Base-by-base conservation (phyloP, 805 yeast species). In the Metschnikowia rubicola region DNA sequence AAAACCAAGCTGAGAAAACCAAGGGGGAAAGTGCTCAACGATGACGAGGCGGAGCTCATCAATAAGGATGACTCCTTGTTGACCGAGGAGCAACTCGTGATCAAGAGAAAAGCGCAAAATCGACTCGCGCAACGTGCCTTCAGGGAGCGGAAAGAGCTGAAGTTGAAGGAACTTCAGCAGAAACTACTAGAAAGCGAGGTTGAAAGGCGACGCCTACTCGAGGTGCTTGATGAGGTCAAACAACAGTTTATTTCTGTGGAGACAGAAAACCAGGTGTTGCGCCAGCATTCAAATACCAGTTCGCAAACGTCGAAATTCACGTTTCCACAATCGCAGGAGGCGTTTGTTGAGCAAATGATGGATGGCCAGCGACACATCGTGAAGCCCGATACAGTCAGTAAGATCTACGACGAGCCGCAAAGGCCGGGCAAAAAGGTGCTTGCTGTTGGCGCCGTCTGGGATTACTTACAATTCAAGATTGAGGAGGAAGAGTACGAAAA, bases 81-180 rank as follows among this genome's bases (percentile, higher is more conserved):
- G 37, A 62, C 60, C 10, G 75, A 71, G 46, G 67, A 63, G 17
- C 72, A 81, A 50, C 56, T 79, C 6, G 74, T 74, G 15, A 68
- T 75, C 52, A 81, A 80, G 62, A 76, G 87, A 43, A 86, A 82
- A 60, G 89, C 88, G 2, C 94, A 85, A 62, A 87, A 88, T 61
- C 72, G 96, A 58, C 91, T 91, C 10, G 96, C 96, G 1, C 96
- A 88, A 66, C 73, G 90, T 55, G 96, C 96, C 2, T 88, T 86
- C 65, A 71, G 96, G 51, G 91, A 87, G 64, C 79, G 95, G 41
- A 86, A 85, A 63, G 94, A 86, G 62, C 79, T 80, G 42, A 81
- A 78, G 56, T 65, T 86, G 51, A 84, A 83, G 60, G 90, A 84
- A 55, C 70, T 88, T 37, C 84, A 85, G 54, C 66, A 66, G 3